These are phyloP conservation scores for Cyclospora cayetanensis DNA, from an alignment of 169 alveolate genomes.

Conservation along the genomic window DNA sequence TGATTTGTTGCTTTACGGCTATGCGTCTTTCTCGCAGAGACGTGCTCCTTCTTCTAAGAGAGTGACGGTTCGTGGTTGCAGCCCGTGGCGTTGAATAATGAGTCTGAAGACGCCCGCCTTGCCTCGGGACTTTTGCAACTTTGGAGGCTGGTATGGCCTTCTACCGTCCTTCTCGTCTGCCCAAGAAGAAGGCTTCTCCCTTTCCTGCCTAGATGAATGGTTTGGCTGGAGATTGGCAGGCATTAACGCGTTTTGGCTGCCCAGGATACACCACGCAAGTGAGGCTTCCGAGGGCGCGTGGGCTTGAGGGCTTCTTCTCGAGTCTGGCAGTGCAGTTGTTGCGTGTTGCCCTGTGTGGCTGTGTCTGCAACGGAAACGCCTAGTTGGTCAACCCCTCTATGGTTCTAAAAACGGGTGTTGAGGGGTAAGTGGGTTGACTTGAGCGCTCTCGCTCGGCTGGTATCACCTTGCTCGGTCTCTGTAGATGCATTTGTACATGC, in stretches of 20 bases:
- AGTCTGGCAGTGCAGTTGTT: background rate
- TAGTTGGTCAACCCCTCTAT: too few relatives aligned
- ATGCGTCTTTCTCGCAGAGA: too few relatives aligned
- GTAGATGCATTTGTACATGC: too few relatives aligned
- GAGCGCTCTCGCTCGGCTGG: too few relatives aligned
- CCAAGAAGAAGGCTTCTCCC: background rate
- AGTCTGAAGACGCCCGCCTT: constrained; percentile 52
- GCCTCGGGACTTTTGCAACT: constrained; percentile 51
- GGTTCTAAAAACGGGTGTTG: too few relatives aligned
- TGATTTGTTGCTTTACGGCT: too few relatives aligned
- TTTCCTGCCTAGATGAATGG: constrained; percentile 45
- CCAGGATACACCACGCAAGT: constrained; percentile 60
- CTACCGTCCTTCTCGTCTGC: constrained; percentile 13
- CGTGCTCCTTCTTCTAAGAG: too few relatives aligned
- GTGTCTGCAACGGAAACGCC: background rate
- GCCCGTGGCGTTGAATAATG: too few relatives aligned
- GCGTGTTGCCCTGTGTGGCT: background rate
- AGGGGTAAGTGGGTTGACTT: too few relatives aligned
- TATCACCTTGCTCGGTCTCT: too few relatives aligned
- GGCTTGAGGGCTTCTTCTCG: background rate
- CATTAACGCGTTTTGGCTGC: constrained; percentile 34
- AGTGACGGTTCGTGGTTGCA: too few relatives aligned
- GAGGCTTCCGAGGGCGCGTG: background rate
- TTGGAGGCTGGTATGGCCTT: constrained; percentile 45
- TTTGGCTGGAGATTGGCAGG: constrained; percentile 57